phyloP scores from a whole-genome alignment of 495 filamentous ascomycete genomes.

The Penicillium cataractarum region DNA sequence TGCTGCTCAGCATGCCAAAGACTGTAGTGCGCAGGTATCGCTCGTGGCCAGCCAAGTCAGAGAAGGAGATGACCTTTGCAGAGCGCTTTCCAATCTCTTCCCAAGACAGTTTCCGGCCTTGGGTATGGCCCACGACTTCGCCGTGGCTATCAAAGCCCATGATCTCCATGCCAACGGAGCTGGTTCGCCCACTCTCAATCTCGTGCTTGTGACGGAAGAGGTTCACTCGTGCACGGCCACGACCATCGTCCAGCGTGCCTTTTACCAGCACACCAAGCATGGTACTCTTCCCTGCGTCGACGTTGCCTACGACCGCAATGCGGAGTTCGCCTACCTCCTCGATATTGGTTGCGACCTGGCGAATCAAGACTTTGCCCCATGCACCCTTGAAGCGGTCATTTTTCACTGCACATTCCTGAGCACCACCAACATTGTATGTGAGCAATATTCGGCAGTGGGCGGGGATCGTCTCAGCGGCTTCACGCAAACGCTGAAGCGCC shows the following conservation, averaged over 20 bases:
- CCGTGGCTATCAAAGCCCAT: constrained; percentile 95
- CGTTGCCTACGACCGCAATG: constrained; percentile 96
- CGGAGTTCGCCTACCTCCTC: constrained; percentile 95
- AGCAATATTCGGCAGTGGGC: constrained; percentile 80
- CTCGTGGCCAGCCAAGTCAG: constrained; percentile 94
- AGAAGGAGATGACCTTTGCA: constrained; percentile 95
- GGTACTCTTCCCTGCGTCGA: constrained; percentile 96
- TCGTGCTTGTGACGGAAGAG: constrained; percentile 98
- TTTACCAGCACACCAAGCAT: constrained; percentile 97
- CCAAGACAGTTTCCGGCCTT: constrained; percentile 90
- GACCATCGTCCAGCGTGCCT: constrained; percentile 90
- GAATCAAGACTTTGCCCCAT: constrained; percentile 82
- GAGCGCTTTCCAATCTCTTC: constrained; percentile 96
- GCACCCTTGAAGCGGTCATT: constrained; percentile 69
- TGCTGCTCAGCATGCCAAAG: constrained; percentile 91
- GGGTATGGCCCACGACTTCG: constrained; percentile 79
- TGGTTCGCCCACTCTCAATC: constrained; percentile 91
- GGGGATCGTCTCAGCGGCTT: constrained; percentile 64
- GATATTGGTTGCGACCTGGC: constrained; percentile 69
- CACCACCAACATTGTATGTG: constrained; percentile 87
- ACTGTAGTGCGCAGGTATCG: constrained; percentile 95
- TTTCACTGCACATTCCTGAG: constrained; percentile 63
- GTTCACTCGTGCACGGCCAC: constrained; percentile 92
- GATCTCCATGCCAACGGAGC: constrained; percentile 97
- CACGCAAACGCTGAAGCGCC: constrained; percentile 69